Base-by-base conservation (phyloP, 441 rosid species). In the Pelargonium citronellum region DNA sequence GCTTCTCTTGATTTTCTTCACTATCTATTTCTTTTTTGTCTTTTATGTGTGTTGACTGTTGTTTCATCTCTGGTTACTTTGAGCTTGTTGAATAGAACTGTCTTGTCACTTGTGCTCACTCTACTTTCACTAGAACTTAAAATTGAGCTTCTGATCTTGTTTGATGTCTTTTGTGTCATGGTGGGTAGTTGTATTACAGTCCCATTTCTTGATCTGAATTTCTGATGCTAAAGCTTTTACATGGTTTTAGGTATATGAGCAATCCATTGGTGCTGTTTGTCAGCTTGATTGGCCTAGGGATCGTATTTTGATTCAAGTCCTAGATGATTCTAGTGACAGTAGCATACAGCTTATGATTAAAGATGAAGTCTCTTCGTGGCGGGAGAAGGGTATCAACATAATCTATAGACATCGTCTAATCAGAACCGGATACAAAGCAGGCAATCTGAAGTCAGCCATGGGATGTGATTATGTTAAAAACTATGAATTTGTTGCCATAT, bases 391-490 rank as follows among this genome's bases (percentile, higher is more conserved):
- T 11, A 69, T 63, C 24, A 60, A 44, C 55, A 72, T 72, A 4
- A 13, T 72, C 6, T 72, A 72, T 16, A 60, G 75, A 27, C 75
- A 72, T 55, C 49, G 75, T 17, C 66, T 53, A 47, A 66, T 72
- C 9, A 55, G 75, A 51, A 69, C 66, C 37, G 75, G 75, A 34
- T 72, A 72, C 51, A 72, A 72, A 27, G 75, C 75, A 47, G 75
- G 75, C 3, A 72, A 72, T 67, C 70, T 72, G 39, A 72, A 72
- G 65, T 72, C 75, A 7, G 75, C 75, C 24, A 72, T 72, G 75
- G 66, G 66, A 49, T 72, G 75, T 47, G 66, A 64, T 69, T 72
- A 72, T 1, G 75, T 72, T 57, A 66, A 72, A 67, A 69, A 72
- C 10, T 72, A 72, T 9, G 75, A 72, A 39, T 72, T 72, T 39